Base-by-base conservation (phyloP, 176 grass and related monocot species). In the Neostapfia colusana region DNA sequence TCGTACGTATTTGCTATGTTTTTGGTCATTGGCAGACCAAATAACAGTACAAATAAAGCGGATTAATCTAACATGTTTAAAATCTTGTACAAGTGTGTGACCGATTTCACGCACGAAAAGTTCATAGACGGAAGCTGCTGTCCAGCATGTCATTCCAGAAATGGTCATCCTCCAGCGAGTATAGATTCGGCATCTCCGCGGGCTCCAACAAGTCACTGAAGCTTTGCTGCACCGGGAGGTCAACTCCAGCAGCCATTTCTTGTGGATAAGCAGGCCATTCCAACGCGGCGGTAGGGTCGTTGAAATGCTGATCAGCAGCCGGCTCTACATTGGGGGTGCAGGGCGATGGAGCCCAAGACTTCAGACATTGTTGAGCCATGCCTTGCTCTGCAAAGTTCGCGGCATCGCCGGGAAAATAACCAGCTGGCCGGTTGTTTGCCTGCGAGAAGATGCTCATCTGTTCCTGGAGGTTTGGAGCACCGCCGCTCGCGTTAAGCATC, bases 111-210 rank as follows among this genome's bases (percentile, higher is more conserved):
- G 37, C 39, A 35, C 13, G 44, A 13, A 31, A 31, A 25, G 21
- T 11, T 72, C 72, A 79, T 27, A 68, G 56, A 16, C 23, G 80
- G 61, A 83, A 75, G 75, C 26, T 74, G 53, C 45, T 60, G 17
- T 83, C 68, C 4, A 83, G 25, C 42, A 83, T 39, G 15, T 79
- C 75, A 27, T 79, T 63, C 86, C 86, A 88, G 86, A 79, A 69
- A 38, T 5, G 28, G 25, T 88, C 85, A 31, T 88, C 85, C 44
- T 88, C 85, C 15, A 74, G 7, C 17, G 85, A 87, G 58, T 67
- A 82, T 20, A 77, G 49, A 51, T 13, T 28, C n/a, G 85, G 85
- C 17, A 87, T 43, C 37, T 77, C 65, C 8, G 16, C 16, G 10
- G 72, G 72, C 53, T 79, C 80, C 69, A 79, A 54, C 61, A 83